Evolutionary conservation across 148 eudicot species (phyloP), one percentile per base, ranked within the genome.

Genomic region (Camellia lanceoleosa): DNA sequence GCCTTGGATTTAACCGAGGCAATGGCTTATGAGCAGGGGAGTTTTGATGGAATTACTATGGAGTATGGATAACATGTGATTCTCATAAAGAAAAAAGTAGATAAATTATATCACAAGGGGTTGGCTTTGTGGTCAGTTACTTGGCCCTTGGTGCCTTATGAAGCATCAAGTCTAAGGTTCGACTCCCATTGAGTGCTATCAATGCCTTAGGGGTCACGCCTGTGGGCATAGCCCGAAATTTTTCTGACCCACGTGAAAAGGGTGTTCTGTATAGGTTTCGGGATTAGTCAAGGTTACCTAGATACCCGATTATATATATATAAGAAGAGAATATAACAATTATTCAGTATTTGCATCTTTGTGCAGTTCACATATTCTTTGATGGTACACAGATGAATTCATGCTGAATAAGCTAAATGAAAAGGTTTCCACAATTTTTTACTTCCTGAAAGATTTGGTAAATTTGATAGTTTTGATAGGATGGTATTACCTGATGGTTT

Each of bases 401-500:
- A n/a, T 4, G 54, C 8, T 49, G 30, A 49, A n/a, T 15, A 8
- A 30, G 38, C 38, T 30, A 30, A 30, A 30, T 30, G 38, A 30
- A 47, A 71, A 47, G 58, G 58, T 73, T 20, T 54, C 47, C 12
- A 10, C 10, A 15, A 38, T 46, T 46, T 49, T 60, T 11, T 20
- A 54, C 43, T 14, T 73, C 56, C 63, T 55, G 6, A 54, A 30
- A 55, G 14, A 23, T 73, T 7, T 38, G 23, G 54, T 41, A 9
- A 74, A 49, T 59, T 30, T 43, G 38, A 75, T 47, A 23, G 23
- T 46, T 60, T 58, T 16, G 67, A 12, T 5, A 65, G 47, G 56
- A 60, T 4, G 68, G 54, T 30, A 75, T 43, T 89, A 93, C 95
- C 97, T 91, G 97, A 85, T 74, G 88, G 83, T 85, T 90, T 91